Percentiles rank a stretch among this genome's conserved stretches.
Evolutionary conservation across 768 basidiomycete species (phyloP).

Genomic region (Jaapia argillacea): DNA sequence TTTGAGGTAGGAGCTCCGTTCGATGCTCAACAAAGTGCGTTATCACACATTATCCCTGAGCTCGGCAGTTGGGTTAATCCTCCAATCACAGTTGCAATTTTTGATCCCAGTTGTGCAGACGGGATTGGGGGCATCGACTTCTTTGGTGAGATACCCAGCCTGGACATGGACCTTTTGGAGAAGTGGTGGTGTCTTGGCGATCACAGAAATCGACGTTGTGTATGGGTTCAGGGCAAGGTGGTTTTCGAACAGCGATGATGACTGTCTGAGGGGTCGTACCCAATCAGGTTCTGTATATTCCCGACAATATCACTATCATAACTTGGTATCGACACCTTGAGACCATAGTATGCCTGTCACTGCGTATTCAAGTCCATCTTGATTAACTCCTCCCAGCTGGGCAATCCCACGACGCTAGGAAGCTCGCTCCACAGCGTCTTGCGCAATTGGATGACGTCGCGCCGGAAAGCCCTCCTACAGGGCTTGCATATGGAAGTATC

Average conservation of each 20-base stretch:
- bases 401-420: constrained; percentile 33
- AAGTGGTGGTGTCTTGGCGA: constrained; percentile 91
- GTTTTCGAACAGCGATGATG: no score
- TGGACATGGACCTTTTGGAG: constrained; percentile 49
- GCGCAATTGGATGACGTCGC: constrained; percentile 28
- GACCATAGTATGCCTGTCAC: neutral
- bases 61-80: constrained; percentile 2
- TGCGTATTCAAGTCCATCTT: constrained; percentile 17
- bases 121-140: constrained; percentile 67
- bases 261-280: no score
- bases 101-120: constrained; percentile 24
- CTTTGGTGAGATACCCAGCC: constrained; percentile 30
- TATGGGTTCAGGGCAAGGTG: constrained; percentile 68
- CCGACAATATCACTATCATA: no score
- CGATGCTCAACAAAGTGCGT: constrained; percentile 69
- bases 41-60: constrained; percentile 3
- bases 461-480: constrained; percentile 33
- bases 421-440: constrained; percentile 36
- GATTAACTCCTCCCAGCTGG: constrained; percentile 34
- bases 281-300: no score
- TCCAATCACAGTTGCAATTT: constrained; percentile 46
- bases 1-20: constrained; percentile 57
- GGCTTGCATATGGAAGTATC: constrained; percentile 30
- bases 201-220: constrained; percentile 44
- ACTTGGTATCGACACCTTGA: neutral